These are phyloP conservation scores for Blakeslea trispora DNA, from an alignment of 371 early-diverging fungal genomes.

Conservation along the genomic window DNA sequence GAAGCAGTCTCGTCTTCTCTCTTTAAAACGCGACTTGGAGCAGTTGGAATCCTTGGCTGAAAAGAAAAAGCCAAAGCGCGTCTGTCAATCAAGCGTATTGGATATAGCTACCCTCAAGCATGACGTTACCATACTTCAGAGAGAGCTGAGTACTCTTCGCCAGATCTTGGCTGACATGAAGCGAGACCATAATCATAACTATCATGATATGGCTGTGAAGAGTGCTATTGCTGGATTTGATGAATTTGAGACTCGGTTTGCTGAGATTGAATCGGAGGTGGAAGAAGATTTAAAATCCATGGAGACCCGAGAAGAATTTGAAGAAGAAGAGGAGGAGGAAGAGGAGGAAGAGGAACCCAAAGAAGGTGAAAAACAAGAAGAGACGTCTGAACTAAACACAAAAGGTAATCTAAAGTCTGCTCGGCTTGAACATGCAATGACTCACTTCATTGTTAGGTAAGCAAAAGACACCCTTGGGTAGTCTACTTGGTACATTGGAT, in stretches of 20 bases:
- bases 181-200: constrained; percentile 74
- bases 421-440: too few relatives aligned
- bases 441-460: constrained; percentile 10
- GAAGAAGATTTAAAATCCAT: constrained; percentile 25
- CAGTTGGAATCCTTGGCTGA: constrained; percentile 6
- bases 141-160: constrained; percentile 41
- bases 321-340: constrained; percentile 21
- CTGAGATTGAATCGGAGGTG: constrained; percentile 25
- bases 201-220: constrained; percentile 76
- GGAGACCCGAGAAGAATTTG: constrained; percentile 14
- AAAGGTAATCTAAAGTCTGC: too few relatives aligned
- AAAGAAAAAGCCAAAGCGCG: constrained; percentile 14
- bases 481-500: constrained; percentile 23
- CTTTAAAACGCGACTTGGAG: constrained; percentile 26
- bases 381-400: background rate
- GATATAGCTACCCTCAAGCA: constrained; percentile 36
- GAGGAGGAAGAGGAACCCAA: constrained; percentile 20
- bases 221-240: constrained; percentile 63
- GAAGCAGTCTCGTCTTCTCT: constrained; percentile 30
- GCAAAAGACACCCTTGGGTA: constrained; percentile 7
- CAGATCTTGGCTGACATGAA: constrained; percentile 62
- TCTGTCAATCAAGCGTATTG: constrained; percentile 16
- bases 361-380: constrained; percentile 3
- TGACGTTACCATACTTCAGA: constrained; percentile 34
- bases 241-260: constrained; percentile 51